Base-by-base conservation (phyloP, 306 rosid species). In the Cotoneaster glaucophyllus region DNA sequence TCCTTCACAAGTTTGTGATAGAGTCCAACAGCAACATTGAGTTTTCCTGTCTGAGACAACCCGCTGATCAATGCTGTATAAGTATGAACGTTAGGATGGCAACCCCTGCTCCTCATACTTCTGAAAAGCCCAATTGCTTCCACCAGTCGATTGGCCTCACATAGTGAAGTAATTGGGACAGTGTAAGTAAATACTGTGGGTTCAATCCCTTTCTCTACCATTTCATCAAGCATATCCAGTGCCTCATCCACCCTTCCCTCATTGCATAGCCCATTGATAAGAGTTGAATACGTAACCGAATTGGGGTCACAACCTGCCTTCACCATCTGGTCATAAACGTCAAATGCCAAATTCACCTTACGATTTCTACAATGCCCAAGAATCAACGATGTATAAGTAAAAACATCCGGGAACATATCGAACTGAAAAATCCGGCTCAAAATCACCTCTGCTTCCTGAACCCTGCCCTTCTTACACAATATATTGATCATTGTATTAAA, bases 301-400 rank as follows among this genome's bases (percentile, higher is more conserved):
- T 85, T 82, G 8, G 86, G 86, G 54, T 85, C 77, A 59, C 84
- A 67, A 50, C 88, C 84, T 4, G 64, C 79, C 70, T 73, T 69
- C 77, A 82, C 70, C 88, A 85, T 85, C 52, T 52, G 66, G 29
- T 85, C 78, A 2, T 76, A 85, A 77, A 82, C 70, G 68, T 69
- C 80, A 56, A 82, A 82, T 3, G 84, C 84, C 31, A 34, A 57
- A 41, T 77, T 72, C 69, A 85, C 68, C 57, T 79, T 76, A 48
- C 24, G 67, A 82, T 76, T 79, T 53, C 86, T 82, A 79, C 82
- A 85, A 77, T 82, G 82, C 75, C 86, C 88, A 39, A 82, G 86
- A 73, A 85, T 32, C 59, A 82, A 73, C 4, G 88, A 82, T 11
- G 86, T 82, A 64, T 82, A 79, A 6, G 86, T 85, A 73, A 85